Base-by-base conservation (phyloP, 148 eudicot species). In the Drosera capensis region DNA sequence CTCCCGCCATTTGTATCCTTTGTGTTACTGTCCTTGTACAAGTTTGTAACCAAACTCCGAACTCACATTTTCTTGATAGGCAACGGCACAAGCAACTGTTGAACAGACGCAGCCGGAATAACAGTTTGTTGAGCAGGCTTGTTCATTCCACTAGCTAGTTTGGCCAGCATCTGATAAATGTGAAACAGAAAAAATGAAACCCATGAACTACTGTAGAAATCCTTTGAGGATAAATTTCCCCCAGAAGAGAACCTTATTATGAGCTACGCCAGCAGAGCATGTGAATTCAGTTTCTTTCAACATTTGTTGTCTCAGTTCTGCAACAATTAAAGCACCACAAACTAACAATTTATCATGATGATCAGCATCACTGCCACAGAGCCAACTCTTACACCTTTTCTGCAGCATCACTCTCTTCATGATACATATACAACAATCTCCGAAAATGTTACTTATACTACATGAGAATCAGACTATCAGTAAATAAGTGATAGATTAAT, bases 71-170 rank as follows among this genome's bases (percentile, higher is more conserved):
- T 87, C 70, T 82, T 87, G 56, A 87, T 68, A n/a, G 96, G 96
- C 46, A 84, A 67, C 51, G 76, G 43, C 46, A 57, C 75, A 49
- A 87, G 96, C 59, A 87, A 67, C 48, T 71, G 65, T 50, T 68
- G 67, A 20, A 87, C 83, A 54, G 90, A 73, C 37, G 77, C 68
- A 46, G 63, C 63, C 16, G 80, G 88, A 49, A 87, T 90, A 49
- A 79, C 58, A 50, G 96, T 87, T 67, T 87, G 96, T 45, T 87
- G 94, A 45, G 90, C 96, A 58, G 96, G 96, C 68, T 87, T 87
- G 70, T 87, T 77, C 80, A 87, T 82, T 43, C 94, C 94, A 70
- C 96, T 87, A 23, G 78, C 86, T 51, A 82, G 71, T 66, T 87
- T 82, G 6, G 94, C 96, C 57, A 87, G 73, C 94, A 87, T 82